Conservation (phyloP, 805 yeast species). For the Maudiozyma saulgeensis region DNA sequence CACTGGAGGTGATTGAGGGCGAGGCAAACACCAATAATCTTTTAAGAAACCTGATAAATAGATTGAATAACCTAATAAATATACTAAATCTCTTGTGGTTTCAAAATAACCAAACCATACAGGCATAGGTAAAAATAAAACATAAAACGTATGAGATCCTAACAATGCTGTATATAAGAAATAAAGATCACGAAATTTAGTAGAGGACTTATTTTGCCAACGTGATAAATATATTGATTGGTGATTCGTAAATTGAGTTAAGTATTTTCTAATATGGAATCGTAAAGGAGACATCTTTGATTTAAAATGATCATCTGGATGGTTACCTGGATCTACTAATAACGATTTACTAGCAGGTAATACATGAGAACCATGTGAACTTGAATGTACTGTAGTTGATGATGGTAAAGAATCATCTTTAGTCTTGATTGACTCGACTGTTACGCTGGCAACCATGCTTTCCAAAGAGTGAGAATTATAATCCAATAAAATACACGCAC, state of each 20-base stretch:
- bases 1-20: conserved; percentile 89
- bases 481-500: no score
- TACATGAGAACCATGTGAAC: not conserved
- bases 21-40: conserved; percentile 81
- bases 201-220: conserved; percentile 46
- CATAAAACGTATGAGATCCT: conserved; percentile 92
- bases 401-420: not conserved
- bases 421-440: not conserved
- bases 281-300: conserved; percentile 46
- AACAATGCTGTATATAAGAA: conserved; percentile 84
- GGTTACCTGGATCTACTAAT: conserved; percentile 64
- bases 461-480: no score
- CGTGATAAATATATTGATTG: conserved; percentile 54
- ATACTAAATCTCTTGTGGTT: conserved; percentile 60
- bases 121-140: conserved; percentile 76
- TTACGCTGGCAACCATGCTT: not conserved
- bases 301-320: conserved; percentile 56
- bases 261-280: conserved; percentile 40
- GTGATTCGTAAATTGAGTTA: conserved; percentile 49
- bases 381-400: not conserved
- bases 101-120: conserved; percentile 67
- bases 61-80: conserved; percentile 48
- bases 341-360: not conserved
- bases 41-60: conserved; percentile 66
- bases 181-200: conserved; percentile 52